These are phyloP conservation scores for Suillus cothurnatus DNA, from an alignment of 768 basidiomycete species.

Conservation along the genomic window DNA sequence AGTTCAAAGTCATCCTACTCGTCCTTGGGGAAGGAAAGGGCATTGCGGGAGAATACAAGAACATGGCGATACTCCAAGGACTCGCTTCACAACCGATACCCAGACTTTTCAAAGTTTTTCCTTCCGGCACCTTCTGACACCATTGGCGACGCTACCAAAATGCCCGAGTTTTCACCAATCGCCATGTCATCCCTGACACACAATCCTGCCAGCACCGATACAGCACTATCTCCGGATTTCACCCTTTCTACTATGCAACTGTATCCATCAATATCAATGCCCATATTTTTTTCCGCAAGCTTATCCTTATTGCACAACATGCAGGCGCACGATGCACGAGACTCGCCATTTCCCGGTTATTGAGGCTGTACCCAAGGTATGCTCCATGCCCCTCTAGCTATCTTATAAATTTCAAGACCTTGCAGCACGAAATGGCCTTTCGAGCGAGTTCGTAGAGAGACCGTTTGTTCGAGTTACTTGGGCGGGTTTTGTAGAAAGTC, in stretches of 20 bases:
- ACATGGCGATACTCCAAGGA: conserved; percentile 29
- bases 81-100: conserved; percentile 33
- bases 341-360: not conserved
- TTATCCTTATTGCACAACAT: not conserved
- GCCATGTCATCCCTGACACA: not conserved
- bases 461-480: not conserved
- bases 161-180: not conserved
- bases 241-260: not conserved
- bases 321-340: not conserved
- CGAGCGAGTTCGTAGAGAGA: not conserved
- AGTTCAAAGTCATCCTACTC: not conserved
- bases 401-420: not conserved
- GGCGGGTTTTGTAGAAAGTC: not conserved
- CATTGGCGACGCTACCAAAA: not conserved
- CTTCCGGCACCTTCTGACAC: conserved; percentile 12
- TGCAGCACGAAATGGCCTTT: not conserved
- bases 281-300: not conserved
- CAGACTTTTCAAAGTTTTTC: conserved; percentile 36
- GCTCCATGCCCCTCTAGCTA: not conserved
- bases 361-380: not conserved
- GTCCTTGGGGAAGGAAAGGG: not conserved
- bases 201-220: not conserved
- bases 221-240: not conserved
- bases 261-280: not conserved
- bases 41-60: not conserved